Evolutionary conservation across 176 grass and related monocot genomes (phyloP).

Genomic region (Hordeum marinum): DNA sequence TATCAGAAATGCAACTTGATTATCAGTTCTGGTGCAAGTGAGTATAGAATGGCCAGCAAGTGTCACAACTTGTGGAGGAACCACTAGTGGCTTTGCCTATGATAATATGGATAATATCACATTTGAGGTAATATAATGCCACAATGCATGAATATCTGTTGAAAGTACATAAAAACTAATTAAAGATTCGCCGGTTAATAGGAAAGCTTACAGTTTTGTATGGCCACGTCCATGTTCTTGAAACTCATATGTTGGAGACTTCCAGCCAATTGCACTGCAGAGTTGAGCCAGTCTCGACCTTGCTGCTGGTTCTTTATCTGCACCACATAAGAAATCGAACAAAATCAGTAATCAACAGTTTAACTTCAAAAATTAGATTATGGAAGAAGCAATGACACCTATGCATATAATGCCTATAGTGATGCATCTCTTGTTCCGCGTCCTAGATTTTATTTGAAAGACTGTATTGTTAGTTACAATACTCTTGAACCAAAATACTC

Average conservation of each 20-base stretch:
- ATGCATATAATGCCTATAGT: conserved; percentile 8
- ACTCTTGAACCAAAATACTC: background rate
- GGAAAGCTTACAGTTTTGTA: conserved; percentile 48
- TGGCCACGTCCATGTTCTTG: conserved; percentile 42
- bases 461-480: background rate
- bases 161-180: conserved; percentile 6
- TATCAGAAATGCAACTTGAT: background rate
- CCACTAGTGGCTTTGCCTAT: background rate
- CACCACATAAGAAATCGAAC: background rate
- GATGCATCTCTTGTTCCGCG: background rate
- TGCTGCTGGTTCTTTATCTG: conserved; percentile 14
- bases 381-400: background rate
- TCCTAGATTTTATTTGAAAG: background rate
- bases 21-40: background rate
- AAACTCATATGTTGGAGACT: conserved; percentile 42
- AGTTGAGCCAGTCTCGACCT: background rate
- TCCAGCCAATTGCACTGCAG: conserved; percentile 13
- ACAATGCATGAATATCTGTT: background rate
- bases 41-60: background rate
- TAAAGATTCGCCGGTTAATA: background rate
- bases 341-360: background rate
- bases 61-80: background rate
- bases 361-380: background rate
- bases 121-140: background rate
- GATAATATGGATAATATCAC: background rate